These are phyloP conservation scores for Coemansia sp. DNA, from an alignment of 192 early-diverging fungal genomes.

Conservation along the genomic window DNA sequence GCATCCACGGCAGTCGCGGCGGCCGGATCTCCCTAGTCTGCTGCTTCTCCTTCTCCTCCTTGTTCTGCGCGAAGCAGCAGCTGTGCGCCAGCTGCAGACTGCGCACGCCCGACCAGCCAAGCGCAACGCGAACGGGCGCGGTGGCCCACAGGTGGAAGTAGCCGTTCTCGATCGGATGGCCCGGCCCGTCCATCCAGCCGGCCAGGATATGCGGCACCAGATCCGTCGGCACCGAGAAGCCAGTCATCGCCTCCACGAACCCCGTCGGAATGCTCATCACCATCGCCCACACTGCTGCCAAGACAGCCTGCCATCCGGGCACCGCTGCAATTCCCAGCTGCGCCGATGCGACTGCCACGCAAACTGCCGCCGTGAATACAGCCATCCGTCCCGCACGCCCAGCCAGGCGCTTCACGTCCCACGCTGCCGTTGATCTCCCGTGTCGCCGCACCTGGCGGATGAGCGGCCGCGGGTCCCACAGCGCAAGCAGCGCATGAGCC, in stretches of 20 bases:
- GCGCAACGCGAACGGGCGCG: conserved; percentile 38
- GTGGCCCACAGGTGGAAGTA: conserved; percentile 55
- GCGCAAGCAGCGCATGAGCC: conserved; percentile 24
- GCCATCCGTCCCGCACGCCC: conserved; percentile 33
- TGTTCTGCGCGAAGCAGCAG: conserved; percentile 14
- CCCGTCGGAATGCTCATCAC: conserved; percentile 41
- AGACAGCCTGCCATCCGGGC: conserved; percentile 43
- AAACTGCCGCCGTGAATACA: conserved; percentile 35
- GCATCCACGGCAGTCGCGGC: conserved; percentile 38
- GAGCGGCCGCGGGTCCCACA: conserved; percentile 42
- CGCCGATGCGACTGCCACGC: conserved; percentile 35
- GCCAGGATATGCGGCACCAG: conserved; percentile 47
- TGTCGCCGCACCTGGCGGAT: not conserved
- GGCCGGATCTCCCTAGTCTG: not conserved
- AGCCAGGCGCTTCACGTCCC: conserved; percentile 18
- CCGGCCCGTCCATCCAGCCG: conserved; percentile 47
- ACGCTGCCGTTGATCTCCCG: not conserved
- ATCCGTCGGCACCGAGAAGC: conserved; percentile 49
- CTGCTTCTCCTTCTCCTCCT: not conserved
- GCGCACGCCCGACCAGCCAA: conserved; percentile 53
- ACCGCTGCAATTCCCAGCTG: conserved; percentile 41
- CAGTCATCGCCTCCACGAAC: conserved; percentile 47
- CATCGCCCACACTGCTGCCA: conserved; percentile 41
- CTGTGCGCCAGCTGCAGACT: conserved; percentile 44
- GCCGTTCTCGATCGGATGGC: conserved; percentile 46